Base-by-base conservation (phyloP, 1,139 yeast species). In the Lodderomyces metapsilosis region DNA sequence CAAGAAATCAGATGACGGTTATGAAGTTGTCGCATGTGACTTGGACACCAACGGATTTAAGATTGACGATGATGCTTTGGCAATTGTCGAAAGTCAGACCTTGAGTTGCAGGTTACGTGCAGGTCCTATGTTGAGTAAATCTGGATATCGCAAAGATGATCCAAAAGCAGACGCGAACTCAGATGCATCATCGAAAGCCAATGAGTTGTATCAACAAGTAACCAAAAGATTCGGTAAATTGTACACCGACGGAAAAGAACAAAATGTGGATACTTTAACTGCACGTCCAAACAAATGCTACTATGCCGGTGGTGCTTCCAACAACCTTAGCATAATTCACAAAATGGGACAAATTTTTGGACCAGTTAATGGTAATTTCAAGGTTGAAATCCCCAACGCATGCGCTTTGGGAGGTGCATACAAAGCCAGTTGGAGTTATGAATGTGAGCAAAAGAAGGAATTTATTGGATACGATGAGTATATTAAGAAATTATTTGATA, bases 351-450 rank as follows among this genome's bases (percentile, higher is more conserved):
- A 83, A 11, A 82, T 89, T 6, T 62, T 89, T 32, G 89, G 91
- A 4, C 74, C 82, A 2, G 48, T 53, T 11, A 67, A 76, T 15
- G 94, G 92, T 2, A 80, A 84, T 44, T 88, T 64, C 59, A 78
- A 80, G 48, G 84, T 84, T 22, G 92, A 87, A 54, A 78, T 88
- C 38, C 82, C 92, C 5, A 89, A 89, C 62, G 95, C 96, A 1
- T 89, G 97, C 72, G 97, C 96, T 1, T 66, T 87, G 38, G 97
- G 97, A n/a, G 96, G 96, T 4, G 95, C 95, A 34, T 86, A 77
- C 62, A 85, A 87, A 58, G 95, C 96, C 1, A 72, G 84, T 40
- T 88, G 95, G 87, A 75, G 84, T 41, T 58, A 67, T 57, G 47
- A 58, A 46, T 60, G 75, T 53, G 76, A 71, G 53, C 31, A 47